Base-by-base conservation (phyloP, 345 rosid species). In the Gossypium sturtianum region DNA sequence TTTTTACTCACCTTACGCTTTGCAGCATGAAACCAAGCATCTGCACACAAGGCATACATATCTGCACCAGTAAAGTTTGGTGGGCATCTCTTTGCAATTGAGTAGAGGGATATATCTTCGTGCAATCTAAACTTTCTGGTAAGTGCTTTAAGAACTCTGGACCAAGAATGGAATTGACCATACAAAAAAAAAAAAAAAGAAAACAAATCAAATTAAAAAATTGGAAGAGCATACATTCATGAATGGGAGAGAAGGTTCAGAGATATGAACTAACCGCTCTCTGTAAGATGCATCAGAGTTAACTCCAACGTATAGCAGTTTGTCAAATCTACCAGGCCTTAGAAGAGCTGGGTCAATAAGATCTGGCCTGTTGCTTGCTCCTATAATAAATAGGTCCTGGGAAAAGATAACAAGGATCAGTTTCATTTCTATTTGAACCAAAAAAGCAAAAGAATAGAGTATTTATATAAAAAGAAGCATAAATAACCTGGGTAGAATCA, bases 1-100 rank as follows among this genome's bases (percentile, higher is more conserved):
- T 16, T 11, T 49, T 51, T 68, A 77, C 86, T 67, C 64, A 89
- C 98, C 94, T 87, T 89, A 56, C 90, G 86, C 83, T 92, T 92
- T 82, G 98, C 98, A 74, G 98, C 98, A 57, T 91, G 89, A 86
- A 94, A 93, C 99, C 99, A 94, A 79, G 99, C 99, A 87, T 94
- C 99, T 3, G 99, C 96, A 80, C 99, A 93, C 62, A 94, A 84
- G 67, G 99, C 99, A 61, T 94, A 94, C 98, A 91, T 89, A 82
- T 94, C 99, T 61, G 99, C 99, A 23, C 99, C 99, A 29, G 99
- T 95, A 81, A 95, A 93, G 80, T 85, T 95, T 49, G 87, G 82
- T 38, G 98, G 96, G 84, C 98, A 94, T 81, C 84, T 89, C 81
- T 87, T 86, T 64, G 98, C 98, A 69, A 91, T 85, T 25, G 88